A percentile compares a stretch with the other conserved stretches of the same genome.
Conservation (phyloP, 139 green algal genomes). For the Gonium pectorale region DNA sequence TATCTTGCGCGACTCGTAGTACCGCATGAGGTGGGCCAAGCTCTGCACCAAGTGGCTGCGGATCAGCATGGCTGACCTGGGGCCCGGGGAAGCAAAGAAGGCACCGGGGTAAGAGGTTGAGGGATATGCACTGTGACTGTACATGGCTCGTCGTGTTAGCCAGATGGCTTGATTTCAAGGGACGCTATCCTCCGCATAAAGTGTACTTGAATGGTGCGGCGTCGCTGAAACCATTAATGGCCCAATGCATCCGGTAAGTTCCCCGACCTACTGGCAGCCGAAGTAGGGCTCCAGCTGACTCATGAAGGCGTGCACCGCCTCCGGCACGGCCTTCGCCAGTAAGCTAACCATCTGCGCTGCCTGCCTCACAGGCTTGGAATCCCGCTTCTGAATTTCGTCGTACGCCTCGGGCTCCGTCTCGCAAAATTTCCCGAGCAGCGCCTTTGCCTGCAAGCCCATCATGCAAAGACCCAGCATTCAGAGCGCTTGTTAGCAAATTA, state of each 20-base stretch:
- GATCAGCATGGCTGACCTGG: not conserved
- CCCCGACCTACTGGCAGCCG: not conserved
- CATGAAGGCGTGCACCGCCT: constrained; percentile 27
- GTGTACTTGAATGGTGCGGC: not conserved
- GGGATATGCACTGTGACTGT: too few relatives aligned
- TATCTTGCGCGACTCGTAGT: not conserved
- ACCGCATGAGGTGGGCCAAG: not conserved
- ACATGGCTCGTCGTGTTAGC: too few relatives aligned
- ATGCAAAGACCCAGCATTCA: not conserved
- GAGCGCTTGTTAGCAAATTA: not conserved
- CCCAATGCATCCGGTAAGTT: not conserved
- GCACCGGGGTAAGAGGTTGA: too few relatives aligned
- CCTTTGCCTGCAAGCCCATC: constrained; percentile 58
- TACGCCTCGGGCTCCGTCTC: constrained; percentile 23
- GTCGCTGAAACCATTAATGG: not conserved
- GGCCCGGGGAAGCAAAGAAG: not conserved
- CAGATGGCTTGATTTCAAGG: not conserved
- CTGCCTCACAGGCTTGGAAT: constrained; percentile 19
- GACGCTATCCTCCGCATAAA: not conserved
- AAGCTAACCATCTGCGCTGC: constrained; percentile 72
- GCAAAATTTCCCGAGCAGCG: constrained; percentile 77
- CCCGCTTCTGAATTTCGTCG: constrained; percentile 25
- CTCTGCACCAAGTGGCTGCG: constrained; percentile 10
- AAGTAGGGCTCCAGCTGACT: constrained; percentile 15
- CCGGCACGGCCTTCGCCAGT: constrained; percentile 65